Evolutionary conservation across 2,329 filamentous ascomycete species (phyloP).

Genomic region (Rasamsonia emersonii): DNA sequence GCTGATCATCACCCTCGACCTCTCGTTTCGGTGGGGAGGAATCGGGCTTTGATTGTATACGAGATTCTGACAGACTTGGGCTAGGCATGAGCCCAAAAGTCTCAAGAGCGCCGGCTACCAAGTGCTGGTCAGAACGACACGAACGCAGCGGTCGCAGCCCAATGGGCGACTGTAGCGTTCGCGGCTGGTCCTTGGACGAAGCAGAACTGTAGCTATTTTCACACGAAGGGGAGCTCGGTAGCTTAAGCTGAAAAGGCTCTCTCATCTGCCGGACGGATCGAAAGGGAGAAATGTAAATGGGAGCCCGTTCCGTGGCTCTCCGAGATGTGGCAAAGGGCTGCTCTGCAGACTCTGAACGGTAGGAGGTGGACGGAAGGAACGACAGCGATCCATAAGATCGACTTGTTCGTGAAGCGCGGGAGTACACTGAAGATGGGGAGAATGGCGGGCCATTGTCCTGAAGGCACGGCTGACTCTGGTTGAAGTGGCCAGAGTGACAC

Average conservation of each 20-base stretch:
- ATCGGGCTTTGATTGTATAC: conserved; percentile 13
- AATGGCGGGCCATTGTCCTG: conserved; percentile 11
- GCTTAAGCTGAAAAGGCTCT: conserved; percentile 28
- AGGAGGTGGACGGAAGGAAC: conserved; percentile 23
- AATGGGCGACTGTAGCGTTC: conserved; percentile 12
- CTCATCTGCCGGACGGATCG: conserved; percentile 33
- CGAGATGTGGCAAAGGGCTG: conserved; percentile 17
- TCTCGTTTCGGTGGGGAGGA: conserved; percentile 21
- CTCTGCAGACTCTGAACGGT: conserved; percentile 21
- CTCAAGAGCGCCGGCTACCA: conserved; percentile 21
- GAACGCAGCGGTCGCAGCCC: conserved; percentile 21
- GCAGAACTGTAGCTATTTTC: conserved; percentile 12
- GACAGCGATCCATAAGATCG: conserved; percentile 26
- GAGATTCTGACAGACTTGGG: conserved; percentile 27
- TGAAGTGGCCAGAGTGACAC: conserved; percentile 4
- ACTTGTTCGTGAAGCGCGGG: conserved; percentile 22
- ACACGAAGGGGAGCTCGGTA: conserved; percentile 25
- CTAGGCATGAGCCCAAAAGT: conserved; percentile 29
- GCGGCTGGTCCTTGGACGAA: conserved; percentile 13
- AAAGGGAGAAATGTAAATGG: conserved; percentile 26
- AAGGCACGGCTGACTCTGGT: conserved; percentile 11
- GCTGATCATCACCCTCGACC: too few species aligned
- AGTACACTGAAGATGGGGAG: conserved; percentile 15
- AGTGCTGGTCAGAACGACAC: conserved; percentile 29
- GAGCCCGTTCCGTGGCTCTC: conserved; percentile 18